Percentiles rank a stretch among this genome's conserved stretches.
Evolutionary conservation across 2,329 filamentous ascomycete species (phyloP).

Genomic region (Zalaria sp.): DNA sequence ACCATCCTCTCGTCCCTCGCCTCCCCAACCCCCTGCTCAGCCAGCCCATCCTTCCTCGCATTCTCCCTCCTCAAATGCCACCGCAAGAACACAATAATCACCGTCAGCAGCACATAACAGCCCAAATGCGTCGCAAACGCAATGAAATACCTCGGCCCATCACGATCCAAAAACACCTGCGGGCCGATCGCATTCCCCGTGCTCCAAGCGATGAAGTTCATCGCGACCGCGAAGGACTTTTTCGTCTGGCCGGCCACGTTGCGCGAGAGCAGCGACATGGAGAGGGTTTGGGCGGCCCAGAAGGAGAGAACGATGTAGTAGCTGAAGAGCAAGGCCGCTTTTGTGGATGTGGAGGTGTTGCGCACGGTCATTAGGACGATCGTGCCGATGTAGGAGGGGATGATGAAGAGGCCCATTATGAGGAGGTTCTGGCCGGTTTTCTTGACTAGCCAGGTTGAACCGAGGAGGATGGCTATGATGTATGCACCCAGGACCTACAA

Average conservation of each 20-base stretch:
- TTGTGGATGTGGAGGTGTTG: conserved; percentile 41
- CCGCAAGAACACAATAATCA: conserved; percentile 18
- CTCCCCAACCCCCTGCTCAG: conserved; percentile 11
- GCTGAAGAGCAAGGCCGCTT: conserved; percentile 53
- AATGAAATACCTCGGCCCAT: conserved; percentile 53
- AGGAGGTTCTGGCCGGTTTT: conserved; percentile 55
- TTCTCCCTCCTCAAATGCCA: conserved; percentile 28
- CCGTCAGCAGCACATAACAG: conserved; percentile 42
- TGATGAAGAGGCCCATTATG: conserved; percentile 50
- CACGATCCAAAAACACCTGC: conserved; percentile 47
- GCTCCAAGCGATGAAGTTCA: conserved; percentile 52
- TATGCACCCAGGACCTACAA: conserved; percentile 49
- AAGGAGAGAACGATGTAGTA: conserved; percentile 70
- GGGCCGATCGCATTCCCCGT: conserved; percentile 54
- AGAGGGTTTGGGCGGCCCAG: conserved; percentile 45
- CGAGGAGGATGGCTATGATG: conserved; percentile 56
- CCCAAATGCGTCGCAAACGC: conserved; percentile 57
- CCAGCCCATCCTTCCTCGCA: conserved; percentile 20
- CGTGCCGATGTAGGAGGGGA: conserved; percentile 58
- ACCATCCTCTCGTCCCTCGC: conserved; percentile 8
- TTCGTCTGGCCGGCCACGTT: conserved; percentile 64
- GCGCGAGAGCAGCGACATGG: conserved; percentile 46
- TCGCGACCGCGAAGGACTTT: conserved; percentile 52
- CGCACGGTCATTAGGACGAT: conserved; percentile 57
- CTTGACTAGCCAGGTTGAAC: conserved; percentile 53